Conservation (phyloP, 441 rosid genomes). For the Populus trichocarpa region DNA sequence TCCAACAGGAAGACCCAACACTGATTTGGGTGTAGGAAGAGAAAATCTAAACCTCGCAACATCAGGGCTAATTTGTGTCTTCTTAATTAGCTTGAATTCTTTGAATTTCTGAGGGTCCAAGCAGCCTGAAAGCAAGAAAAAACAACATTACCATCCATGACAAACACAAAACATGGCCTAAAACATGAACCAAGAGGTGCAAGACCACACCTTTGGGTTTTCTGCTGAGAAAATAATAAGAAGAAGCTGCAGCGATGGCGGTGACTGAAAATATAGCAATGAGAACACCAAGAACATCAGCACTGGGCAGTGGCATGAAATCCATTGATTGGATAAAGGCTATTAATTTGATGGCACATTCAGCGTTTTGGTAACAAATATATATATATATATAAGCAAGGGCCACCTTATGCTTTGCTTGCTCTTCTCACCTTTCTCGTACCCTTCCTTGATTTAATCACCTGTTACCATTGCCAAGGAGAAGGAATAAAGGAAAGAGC, state of each 20-base stretch:
- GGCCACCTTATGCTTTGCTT: neutral
- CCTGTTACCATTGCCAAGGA: neutral
- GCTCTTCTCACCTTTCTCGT: neutral
- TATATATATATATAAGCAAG: neutral
- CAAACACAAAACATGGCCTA: too few relatives aligned
- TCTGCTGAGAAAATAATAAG: neutral
- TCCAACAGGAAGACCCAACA: slow-evolving; percentile 30
- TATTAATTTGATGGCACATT: too few relatives aligned
- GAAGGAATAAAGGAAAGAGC: neutral
- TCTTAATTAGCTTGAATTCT: slow-evolving; percentile 26
- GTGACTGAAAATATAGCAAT: neutral
- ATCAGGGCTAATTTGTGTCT: slow-evolving; percentile 24
- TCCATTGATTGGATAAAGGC: too few relatives aligned
- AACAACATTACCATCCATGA: neutral
- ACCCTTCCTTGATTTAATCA: too few relatives aligned
- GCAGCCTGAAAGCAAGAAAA: slow-evolving; percentile 11
- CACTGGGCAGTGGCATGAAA: neutral
- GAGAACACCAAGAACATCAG: slow-evolving; percentile 3
- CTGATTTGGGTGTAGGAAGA: slow-evolving; percentile 22
- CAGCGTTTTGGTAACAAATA: too few relatives aligned
- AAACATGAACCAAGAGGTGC: neutral
- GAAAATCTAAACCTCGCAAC: slow-evolving; percentile 28
- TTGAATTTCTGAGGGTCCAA: slow-evolving; percentile 28
- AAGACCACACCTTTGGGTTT: slow-evolving; percentile 8
- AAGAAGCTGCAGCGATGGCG: slow-evolving; percentile 8